phyloP scores from a whole-genome alignment of 148 eudicot species.

The Rhododendron simsii region DNA sequence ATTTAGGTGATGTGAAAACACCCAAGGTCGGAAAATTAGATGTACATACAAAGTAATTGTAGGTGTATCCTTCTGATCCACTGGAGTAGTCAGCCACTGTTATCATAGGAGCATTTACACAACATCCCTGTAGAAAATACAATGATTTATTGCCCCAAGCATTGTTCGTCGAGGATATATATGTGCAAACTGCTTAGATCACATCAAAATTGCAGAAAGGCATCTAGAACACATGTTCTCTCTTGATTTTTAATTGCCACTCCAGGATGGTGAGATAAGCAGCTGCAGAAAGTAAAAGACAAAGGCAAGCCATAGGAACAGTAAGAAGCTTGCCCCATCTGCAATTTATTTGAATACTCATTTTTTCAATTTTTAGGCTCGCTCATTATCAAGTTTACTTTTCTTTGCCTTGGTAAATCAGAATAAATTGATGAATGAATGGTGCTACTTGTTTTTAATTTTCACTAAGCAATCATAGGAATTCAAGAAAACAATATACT shows the following conservation, averaged over 20 bases:
- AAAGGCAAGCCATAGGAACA: not conserved
- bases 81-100: conserved; percentile 93
- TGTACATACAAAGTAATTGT: conserved; percentile 73
- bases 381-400: not conserved
- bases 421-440: not conserved
- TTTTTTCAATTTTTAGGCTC: not conserved
- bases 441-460: not conserved
- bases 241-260: not conserved
- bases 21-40: not conserved
- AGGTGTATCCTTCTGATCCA: conserved; percentile 90
- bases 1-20: not conserved
- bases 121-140: conserved; percentile 63
- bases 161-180: not conserved
- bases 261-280: not conserved
- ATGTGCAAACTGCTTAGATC: not conserved
- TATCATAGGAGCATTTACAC: conserved; percentile 99
- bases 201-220: conserved; percentile 2
- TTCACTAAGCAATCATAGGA: not conserved
- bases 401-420: not conserved
- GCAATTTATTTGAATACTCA: not conserved
- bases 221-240: not conserved
- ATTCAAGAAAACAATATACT: not conserved
- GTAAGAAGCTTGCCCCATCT: not conserved
- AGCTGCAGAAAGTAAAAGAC: not conserved
- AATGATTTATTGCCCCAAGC: not conserved